Conservation (phyloP, 768 basidiomycete species). For the Xerocomus brunneocitrinus region DNA sequence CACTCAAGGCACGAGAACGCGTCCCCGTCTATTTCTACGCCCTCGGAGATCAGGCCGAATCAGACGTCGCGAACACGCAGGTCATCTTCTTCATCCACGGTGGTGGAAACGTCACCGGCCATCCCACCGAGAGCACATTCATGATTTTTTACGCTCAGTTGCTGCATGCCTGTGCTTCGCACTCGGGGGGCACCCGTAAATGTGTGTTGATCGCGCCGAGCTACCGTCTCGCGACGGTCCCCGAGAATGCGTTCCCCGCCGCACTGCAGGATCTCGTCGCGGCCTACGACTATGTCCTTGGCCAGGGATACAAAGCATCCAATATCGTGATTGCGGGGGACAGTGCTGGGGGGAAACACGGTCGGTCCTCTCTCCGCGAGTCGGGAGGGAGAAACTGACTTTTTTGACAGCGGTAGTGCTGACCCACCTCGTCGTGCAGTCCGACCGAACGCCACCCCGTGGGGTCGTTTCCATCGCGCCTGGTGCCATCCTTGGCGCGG, state of each 20-base stretch:
- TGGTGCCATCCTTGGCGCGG: not conserved
- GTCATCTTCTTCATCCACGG: conserved; percentile 25
- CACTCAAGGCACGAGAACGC: not conserved
- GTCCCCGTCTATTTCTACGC: conserved; percentile 12
- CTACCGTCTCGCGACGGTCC: conserved; percentile 21
- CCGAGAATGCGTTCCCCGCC: conserved; percentile 23
- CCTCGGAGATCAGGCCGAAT: not conserved
- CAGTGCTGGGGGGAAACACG: conserved; percentile 25
- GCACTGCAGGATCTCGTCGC: conserved; percentile 22
- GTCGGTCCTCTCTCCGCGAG: conserved; percentile 2
- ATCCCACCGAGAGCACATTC: conserved; percentile 10
- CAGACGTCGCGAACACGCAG: not conserved
- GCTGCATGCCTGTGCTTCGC: conserved; percentile 8
- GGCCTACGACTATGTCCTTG: conserved; percentile 23
- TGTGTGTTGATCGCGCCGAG: conserved; percentile 9
- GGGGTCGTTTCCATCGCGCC: conserved; percentile 60
- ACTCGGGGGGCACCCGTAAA: not conserved
- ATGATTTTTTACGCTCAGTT: conserved; percentile 4
- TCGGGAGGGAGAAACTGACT: not conserved
- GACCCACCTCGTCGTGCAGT: conserved; percentile 43
- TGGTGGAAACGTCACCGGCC: conserved; percentile 16
- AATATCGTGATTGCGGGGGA: conserved; percentile 22
- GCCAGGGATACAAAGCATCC: conserved; percentile 16
- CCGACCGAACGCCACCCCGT: conserved; percentile 42
- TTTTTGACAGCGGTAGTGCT: conserved; percentile 16